Percentiles rank a stretch among this genome's conserved stretches.
phyloP scores from a whole-genome alignment of 2,329 filamentous ascomycete species.

The Alternaria gansuensis region DNA sequence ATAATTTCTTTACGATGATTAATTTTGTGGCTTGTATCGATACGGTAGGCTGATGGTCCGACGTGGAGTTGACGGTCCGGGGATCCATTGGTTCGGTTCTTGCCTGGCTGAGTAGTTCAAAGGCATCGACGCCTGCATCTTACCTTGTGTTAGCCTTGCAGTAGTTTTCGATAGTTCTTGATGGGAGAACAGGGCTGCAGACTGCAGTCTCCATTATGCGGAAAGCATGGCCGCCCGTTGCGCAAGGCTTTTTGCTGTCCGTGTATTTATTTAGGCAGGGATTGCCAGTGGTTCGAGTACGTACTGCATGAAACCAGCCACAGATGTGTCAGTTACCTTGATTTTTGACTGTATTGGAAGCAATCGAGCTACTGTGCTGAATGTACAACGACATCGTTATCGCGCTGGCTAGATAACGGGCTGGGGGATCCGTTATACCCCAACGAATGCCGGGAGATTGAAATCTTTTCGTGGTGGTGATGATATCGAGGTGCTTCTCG shows the following conservation, averaged over 20 bases:
- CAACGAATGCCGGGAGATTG: conserved; percentile 2
- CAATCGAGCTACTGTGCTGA: conserved; percentile 6
- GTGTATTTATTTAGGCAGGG: conserved; percentile 10
- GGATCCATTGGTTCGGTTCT: conserved; percentile 20
- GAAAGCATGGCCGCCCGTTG: conserved; percentile 9
- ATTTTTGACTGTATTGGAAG: neutral
- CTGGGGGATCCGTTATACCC: neutral
- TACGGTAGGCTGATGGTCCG: conserved; percentile 11
- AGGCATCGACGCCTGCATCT: conserved; percentile 10
- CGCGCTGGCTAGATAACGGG: neutral
- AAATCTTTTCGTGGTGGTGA: conserved; percentile 13
- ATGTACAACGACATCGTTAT: conserved; percentile 10
- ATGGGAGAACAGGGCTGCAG: conserved; percentile 8
- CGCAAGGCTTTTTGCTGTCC: conserved; percentile 11
- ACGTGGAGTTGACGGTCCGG: neutral
- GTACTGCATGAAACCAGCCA: conserved; percentile 11
- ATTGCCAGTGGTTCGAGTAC: neutral
- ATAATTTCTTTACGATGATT: conserved; percentile 28
- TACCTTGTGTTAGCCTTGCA: conserved; percentile 20
- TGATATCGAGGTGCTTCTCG: neutral
- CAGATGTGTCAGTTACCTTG: conserved; percentile 6
- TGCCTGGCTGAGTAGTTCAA: conserved; percentile 8
- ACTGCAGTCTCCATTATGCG: conserved; percentile 12
- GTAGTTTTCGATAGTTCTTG: conserved; percentile 17
- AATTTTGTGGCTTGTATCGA: conserved; percentile 24